Conservation (phyloP, 1,284 basidiomycete species). For the Tranzscheliella williamsii region DNA sequence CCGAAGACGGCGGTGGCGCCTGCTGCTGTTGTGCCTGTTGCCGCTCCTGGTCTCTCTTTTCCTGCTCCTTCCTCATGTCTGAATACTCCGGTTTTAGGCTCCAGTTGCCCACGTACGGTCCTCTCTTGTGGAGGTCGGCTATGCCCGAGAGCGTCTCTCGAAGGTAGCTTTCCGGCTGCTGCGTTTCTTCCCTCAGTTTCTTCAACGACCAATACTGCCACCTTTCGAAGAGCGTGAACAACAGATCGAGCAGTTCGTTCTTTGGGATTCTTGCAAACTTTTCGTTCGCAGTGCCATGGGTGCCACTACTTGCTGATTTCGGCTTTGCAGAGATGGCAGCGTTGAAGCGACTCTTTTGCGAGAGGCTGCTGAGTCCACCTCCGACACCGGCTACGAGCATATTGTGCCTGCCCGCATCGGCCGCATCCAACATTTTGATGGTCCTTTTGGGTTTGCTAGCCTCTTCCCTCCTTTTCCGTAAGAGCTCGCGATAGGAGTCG, state of each 20-base stretch:
- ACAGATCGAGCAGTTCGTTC: slow-evolving; percentile 82
- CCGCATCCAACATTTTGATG: slow-evolving; percentile 62
- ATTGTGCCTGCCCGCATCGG: slow-evolving; percentile 59
- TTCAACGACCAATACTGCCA: slow-evolving; percentile 82
- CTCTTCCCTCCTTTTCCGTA: slow-evolving; percentile 62
- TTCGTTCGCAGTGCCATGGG: slow-evolving; percentile 59
- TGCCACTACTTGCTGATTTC: neutral
- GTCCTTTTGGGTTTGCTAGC: slow-evolving; percentile 62
- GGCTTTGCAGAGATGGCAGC: slow-evolving; percentile 21
- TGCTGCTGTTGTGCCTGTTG: slow-evolving; percentile 2
- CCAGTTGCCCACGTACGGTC: slow-evolving; percentile 66
- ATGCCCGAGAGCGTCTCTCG: slow-evolving; percentile 83
- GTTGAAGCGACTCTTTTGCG: slow-evolving; percentile 38
- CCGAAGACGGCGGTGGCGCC: neutral
- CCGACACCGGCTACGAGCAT: slow-evolving; percentile 58
- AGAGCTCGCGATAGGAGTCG: slow-evolving; percentile 63
- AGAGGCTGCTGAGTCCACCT: slow-evolving; percentile 21
- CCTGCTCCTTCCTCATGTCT: slow-evolving; percentile 11
- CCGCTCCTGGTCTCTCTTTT: slow-evolving; percentile 6
- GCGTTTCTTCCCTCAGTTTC: slow-evolving; percentile 75
- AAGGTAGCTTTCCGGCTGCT: slow-evolving; percentile 88
- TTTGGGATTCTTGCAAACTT: slow-evolving; percentile 86
- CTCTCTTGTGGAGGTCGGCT: slow-evolving; percentile 77
- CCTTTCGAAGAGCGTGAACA: slow-evolving; percentile 79
- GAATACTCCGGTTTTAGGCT: slow-evolving; percentile 54